A percentile compares a stretch with the other conserved stretches of the same genome.
phyloP scores from a whole-genome alignment of 164 flowering plant genomes.

The Santalum album region DNA sequence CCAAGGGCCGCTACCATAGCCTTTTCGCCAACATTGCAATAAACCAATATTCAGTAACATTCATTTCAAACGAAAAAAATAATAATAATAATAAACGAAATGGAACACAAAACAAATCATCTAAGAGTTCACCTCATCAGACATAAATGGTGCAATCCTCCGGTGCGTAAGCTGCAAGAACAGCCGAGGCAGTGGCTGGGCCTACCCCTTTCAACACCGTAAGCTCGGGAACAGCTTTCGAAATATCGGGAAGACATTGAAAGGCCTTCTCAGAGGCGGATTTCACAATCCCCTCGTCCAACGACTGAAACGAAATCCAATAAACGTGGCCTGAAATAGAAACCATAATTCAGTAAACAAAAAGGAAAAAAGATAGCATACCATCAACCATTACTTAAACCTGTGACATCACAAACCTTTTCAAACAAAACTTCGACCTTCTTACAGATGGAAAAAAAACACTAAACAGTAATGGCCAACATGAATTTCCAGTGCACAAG shows the following conservation, averaged over 20 bases:
- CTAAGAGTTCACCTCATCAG: conserved; percentile 59
- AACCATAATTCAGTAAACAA: no score
- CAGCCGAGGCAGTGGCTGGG: conserved; percentile 87
- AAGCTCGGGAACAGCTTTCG: conserved; percentile 54
- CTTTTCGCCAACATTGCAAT: conserved; percentile 19
- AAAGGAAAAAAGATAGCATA: no score
- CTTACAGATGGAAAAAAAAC: no score
- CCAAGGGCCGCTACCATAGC: conserved; percentile 76
- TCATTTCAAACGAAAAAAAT: no score
- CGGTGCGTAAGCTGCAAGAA: conserved; percentile 75
- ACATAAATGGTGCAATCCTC: conserved; percentile 80
- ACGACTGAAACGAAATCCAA: conserved; percentile 53
- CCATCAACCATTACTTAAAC: no score
- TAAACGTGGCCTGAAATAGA: conserved; percentile 62
- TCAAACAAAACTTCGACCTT: no score
- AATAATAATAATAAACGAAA: not conserved
- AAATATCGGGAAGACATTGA: conserved; percentile 54
- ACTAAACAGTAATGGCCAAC: no score
- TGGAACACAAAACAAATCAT: not conserved
- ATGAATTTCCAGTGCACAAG: no score
- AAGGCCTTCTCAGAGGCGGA: conserved; percentile 70
- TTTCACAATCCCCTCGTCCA: conserved; percentile 51
- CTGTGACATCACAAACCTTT: no score
- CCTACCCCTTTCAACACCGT: conserved; percentile 83
- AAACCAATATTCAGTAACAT: not conserved